Base-by-base conservation (phyloP, 139 green algal species). In the Chlamydomonas sphaeroides region DNA sequence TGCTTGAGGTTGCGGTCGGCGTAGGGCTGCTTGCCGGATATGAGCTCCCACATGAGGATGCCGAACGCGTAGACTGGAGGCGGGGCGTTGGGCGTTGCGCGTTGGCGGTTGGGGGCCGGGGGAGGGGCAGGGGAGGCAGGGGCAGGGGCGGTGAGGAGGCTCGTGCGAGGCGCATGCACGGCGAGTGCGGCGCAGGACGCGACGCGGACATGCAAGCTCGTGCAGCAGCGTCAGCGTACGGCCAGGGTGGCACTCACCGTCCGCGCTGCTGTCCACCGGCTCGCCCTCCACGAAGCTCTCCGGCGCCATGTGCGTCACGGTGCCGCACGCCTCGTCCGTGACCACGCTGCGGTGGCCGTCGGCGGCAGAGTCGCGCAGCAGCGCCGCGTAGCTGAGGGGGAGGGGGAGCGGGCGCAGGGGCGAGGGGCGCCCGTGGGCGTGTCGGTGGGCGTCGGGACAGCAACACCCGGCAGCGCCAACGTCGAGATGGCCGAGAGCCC, bases 11-110 rank as follows among this genome's bases (percentile, higher is more conserved):
- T 80, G 74, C 74, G 74, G 74, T 80, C 74, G 74, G 70, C 59
- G 74, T 80, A 80, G 74, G 74, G 74, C 59, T 80, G 74, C 57
- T 80, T 80, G 41, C 74, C 74, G 38, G 59, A 71, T 10, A 80
- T 59, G 39, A 80, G 74, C 74, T 80, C 74, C 74, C 74, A 80
- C 74, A 80, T 80, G 36, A 80, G 74, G 74, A 80, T 80, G 74
- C 74, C 72, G 62, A n/a, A 36, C 8, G n/a, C 15, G n/a, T 26
- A 21, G 7, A 67, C n/a, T n/a, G n/a, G n/a, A n/a, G n/a, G n/a
- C n/a, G n/a, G n/a, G n/a, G n/a, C n/a, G n/a, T n/a, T n/a, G n/a
- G n/a, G n/a, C n/a, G n/a, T n/a, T 4, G 30, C 28, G 25, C 11
- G 56, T 28, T 10, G 20, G 56, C 26, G 21, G 56, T 10, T 63